Evolutionary conservation across 2,329 filamentous ascomycete genomes (phyloP).

Genomic region (Venturia aucupariae): DNA sequence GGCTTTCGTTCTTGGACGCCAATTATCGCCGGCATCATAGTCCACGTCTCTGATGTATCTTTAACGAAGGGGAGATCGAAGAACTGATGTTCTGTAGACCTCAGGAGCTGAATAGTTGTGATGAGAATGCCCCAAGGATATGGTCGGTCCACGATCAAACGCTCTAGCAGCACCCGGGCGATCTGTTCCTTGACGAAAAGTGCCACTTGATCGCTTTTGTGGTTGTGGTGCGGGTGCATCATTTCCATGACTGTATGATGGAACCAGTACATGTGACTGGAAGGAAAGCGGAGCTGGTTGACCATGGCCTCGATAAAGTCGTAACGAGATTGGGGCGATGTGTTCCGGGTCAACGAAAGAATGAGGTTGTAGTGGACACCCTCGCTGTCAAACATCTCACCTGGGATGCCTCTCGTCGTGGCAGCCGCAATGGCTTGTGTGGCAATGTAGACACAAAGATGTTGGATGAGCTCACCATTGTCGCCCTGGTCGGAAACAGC

Average conservation of each 20-base stretch:
- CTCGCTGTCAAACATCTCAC: conserved; percentile 54
- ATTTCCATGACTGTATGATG: conserved; percentile 75
- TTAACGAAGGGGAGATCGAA: conserved; percentile 92
- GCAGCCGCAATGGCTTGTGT: conserved; percentile 57
- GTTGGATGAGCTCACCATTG: conserved; percentile 58
- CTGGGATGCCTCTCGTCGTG: conserved; percentile 49
- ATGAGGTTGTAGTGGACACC: conserved; percentile 63
- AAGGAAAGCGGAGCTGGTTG: conserved; percentile 87
- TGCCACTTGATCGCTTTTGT: conserved; percentile 48
- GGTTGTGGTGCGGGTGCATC: conserved; percentile 46
- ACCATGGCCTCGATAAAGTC: conserved; percentile 75
- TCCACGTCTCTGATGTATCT: conserved; percentile 38
- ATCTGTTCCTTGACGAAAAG: conserved; percentile 86
- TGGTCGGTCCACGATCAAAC: conserved; percentile 78
- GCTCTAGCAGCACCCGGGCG: conserved; percentile 77
- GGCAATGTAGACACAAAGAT: conserved; percentile 75
- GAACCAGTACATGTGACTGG: conserved; percentile 86
- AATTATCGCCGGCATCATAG: not conserved
- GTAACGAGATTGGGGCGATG: conserved; percentile 71
- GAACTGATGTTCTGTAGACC: conserved; percentile 85
- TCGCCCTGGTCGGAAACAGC: conserved; percentile 41
- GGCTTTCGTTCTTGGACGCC: not conserved
- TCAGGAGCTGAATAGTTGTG: conserved; percentile 78
- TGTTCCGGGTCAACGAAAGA: conserved; percentile 64
- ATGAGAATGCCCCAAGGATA: conserved; percentile 94